Evolutionary conservation across 1,284 basidiomycete genomes (phyloP), one percentile per base, ranked within the genome.

Genomic region (Kwoniella shivajii): DNA sequence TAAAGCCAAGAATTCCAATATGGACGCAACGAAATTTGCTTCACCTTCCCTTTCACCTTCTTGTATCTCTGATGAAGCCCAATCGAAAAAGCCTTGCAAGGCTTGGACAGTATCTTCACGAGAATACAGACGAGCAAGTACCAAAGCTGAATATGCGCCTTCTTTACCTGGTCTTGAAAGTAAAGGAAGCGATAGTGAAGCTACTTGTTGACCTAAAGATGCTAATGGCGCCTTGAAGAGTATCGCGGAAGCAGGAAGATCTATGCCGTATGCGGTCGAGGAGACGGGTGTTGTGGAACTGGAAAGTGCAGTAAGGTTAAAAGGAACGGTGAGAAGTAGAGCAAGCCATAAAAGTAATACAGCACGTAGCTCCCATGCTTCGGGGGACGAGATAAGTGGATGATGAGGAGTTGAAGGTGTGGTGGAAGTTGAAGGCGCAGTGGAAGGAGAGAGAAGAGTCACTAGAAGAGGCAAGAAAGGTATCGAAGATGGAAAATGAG

Each of bases 301-400:
- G n/a, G 14, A 59, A 53, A 97, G 90, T 59, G 90, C 89, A 16
- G 85, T 81, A 44, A 99, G 80, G 71, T 91, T 87, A 73, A 99
- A 99, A 0, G 96, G 96, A 20, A 98, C 87, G 80, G 92, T 92
- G 77, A 89, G 89, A 50, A 98, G 88, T 16, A 99, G 84, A 16
- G 92, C 90, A 11, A 99, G 83, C 95, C 96, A 99, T 2, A 98
- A 81, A 4, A 99, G 81, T 22, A 91, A 80, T 14, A 90, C 82
- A 68, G 96, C 94, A 55, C 92, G 86, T 48, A 93, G 76, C 43
- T 88, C 81, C 96, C 96, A 99, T 39, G 76, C 64, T 4, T 66
- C 64, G n/a, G 66, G 50, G 4, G 65, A 33, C 1, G 69, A 70
- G 4, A 72, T 31, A 6, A 64, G 52, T 1, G 72, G 64, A 55